Base-by-base conservation (phyloP, 73 alveolate species). In the Loxodes magnus region DNA sequence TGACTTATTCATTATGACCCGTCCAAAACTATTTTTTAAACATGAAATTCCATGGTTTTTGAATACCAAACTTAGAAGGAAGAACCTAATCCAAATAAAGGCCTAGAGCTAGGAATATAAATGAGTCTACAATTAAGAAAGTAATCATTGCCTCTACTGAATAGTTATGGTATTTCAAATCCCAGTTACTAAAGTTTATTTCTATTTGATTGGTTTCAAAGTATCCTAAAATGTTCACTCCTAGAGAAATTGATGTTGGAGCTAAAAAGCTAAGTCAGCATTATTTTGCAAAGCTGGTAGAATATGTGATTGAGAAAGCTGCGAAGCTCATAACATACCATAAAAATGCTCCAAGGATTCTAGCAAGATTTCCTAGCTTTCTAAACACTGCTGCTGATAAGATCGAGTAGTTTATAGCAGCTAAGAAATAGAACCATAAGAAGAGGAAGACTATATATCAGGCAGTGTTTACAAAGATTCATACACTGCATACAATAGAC, bases 251-350 rank as follows among this genome's bases (percentile, higher is more conserved):
- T 2, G 74, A 79, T 23, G 77, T 57, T 0, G 88, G 67, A 10
- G 92, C 87, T 37, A 86, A 76, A 44, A 79, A 35, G 19, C 74
- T 50, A 62, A 51, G 16, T 4, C 56, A 28, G 5, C 69, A 21
- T 58, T 74, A 63, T 39, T 53, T 37, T 0, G 64, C 50, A 30
- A 52, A 20, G 4, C 46, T 16, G 2, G 74, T 74, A 3, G 42
- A 48, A 9, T 24, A 7, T n/a, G 52, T 46, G 9, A 46, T 2
- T 16, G 59, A 9, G n/a, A 46, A 24, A 1, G 27, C 6, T n/a
- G n/a, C n/a, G n/a, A n/a, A n/a, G n/a, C n/a, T n/a, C n/a, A n/a
- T n/a, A n/a, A n/a, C n/a, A n/a, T n/a, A n/a, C n/a, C n/a, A n/a
- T n/a, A n/a, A n/a, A n/a, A n/a, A n/a, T n/a, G n/a, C n/a, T n/a